Evolutionary conservation across 306 rosid genomes (phyloP).

Genomic region (Fagus sylvatica): DNA sequence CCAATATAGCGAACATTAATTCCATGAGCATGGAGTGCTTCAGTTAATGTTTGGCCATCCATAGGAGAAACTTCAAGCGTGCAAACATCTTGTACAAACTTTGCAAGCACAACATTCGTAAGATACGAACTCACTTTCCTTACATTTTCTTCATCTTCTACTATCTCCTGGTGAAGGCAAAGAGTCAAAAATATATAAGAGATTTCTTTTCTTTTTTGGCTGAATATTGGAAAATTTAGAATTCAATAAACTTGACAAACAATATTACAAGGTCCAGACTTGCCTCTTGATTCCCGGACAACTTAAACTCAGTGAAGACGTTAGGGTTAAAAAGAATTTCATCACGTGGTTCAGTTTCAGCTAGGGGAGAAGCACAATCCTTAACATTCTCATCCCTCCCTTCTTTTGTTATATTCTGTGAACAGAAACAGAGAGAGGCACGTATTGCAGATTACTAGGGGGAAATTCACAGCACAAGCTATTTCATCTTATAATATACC

Average conservation of each 20-base stretch:
- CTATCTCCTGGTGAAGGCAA: conserved; percentile 66
- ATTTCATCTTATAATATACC: background rate
- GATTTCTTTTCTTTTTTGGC: too few species aligned
- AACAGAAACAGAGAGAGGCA: conserved; percentile 17
- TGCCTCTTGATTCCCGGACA: conserved; percentile 80
- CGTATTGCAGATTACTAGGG: conserved; percentile 15
- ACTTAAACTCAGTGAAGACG: conserved; percentile 86
- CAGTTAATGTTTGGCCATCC: conserved; percentile 98
- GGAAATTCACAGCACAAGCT: background rate
- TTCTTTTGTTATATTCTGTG: conserved; percentile 53
- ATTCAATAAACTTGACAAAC: background rate
- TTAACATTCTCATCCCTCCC: conserved; percentile 48
- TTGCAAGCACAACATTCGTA: conserved; percentile 79
- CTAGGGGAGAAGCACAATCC: conserved; percentile 38
- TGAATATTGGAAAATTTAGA: background rate
- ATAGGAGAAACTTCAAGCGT: conserved; percentile 98
- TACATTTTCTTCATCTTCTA: conserved; percentile 84
- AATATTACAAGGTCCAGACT: conserved; percentile 2
- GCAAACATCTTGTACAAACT: conserved; percentile 94
- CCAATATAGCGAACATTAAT: conserved; percentile 95
- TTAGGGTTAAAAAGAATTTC: conserved; percentile 87
- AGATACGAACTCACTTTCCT: conserved; percentile 80
- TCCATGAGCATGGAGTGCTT: conserved; percentile 99
- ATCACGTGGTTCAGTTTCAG: conserved; percentile 39
- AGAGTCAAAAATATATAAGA: conserved; percentile 23